Base-by-base conservation (phyloP, 352 stramenopile genomes). In the Achlya hypogyna region DNA sequence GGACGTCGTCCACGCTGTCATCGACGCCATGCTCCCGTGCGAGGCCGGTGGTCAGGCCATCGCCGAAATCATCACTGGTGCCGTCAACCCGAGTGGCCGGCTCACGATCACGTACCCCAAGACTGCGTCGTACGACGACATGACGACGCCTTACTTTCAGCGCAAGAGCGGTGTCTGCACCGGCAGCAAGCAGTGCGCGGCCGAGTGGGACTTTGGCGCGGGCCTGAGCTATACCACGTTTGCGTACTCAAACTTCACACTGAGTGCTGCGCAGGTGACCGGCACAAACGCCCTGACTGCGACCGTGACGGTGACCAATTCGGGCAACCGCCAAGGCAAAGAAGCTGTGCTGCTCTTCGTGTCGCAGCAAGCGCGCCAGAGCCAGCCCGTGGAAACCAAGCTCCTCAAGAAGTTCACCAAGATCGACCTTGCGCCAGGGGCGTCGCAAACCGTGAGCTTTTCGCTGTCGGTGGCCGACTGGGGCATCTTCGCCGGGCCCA, bases 21-120 rank as follows among this genome's bases (percentile, higher is more conserved):
- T 95, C 1, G 51, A 86, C 51, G 88, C 81, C 42, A 83, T 88
- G 62, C 51, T 95, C 23, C 84, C 83, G 2, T 91, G 88, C 34
- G 82, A 92, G 51, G 76, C 84, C 63, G 88, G 88, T n/a, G 88
- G 86, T 1, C 62, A 88, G 64, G 85, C 84, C 1, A 64, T 95
- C 8, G 75, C 79, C 0, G 78, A 92, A 23, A 69, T 95, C 4
- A 49, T 95, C 22, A 77, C 87, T 62, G 88, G 86, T 1, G 65
- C 74, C 12, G 73, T 83, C 12, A 93, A 88, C 25, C 86, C 86
- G 16, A 93, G 79, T 5, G 88, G 72, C 1, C 75, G 85, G 34
- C 68, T 95, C 18, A 85, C 86, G 12, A 86, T 95, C 63, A 96
- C 85, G 29, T 95, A 90, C 62, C 81, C 79, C 25, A 71, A 74